Conservation (phyloP, 73 alveolate genomes). For the Symbiodinium natans region DNA sequence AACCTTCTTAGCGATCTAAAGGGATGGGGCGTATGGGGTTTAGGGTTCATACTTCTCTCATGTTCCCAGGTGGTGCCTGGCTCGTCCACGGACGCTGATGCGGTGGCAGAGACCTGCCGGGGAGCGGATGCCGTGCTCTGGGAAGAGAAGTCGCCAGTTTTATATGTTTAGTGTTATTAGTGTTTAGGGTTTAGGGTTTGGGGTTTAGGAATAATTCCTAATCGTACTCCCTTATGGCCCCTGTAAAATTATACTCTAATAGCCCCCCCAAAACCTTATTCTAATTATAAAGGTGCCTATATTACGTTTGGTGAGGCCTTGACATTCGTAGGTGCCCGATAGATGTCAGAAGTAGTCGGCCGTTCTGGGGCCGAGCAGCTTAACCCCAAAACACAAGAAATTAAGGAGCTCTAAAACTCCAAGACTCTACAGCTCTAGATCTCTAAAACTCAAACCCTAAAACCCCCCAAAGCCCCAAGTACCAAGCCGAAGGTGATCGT, state of each 20-base stretch:
- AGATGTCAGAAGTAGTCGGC: no score
- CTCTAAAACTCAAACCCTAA: background rate
- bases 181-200: background rate
- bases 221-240: no score
- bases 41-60: background rate
- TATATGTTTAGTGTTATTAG: background rate
- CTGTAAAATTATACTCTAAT: no score
- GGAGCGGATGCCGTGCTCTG: slow-evolving; percentile 56
- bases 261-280: background rate
- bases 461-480: background rate
- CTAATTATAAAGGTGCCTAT: no score
- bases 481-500: slow-evolving; percentile 74
- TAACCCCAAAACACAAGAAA: background rate
- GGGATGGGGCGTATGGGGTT: no score
- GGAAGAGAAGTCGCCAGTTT: background rate
- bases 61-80: slow-evolving; percentile 33
- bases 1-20: no score
- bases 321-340: background rate
- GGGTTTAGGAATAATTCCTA: no score
- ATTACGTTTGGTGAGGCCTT: background rate
- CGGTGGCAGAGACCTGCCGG: slow-evolving; percentile 18
- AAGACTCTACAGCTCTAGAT: background rate
- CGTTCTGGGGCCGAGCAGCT: no score
- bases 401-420: background rate
- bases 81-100: slow-evolving; percentile 46